phyloP scores from a whole-genome alignment of 2,329 filamentous ascomycete genomes.

The Arthrobotrys iridis region DNA sequence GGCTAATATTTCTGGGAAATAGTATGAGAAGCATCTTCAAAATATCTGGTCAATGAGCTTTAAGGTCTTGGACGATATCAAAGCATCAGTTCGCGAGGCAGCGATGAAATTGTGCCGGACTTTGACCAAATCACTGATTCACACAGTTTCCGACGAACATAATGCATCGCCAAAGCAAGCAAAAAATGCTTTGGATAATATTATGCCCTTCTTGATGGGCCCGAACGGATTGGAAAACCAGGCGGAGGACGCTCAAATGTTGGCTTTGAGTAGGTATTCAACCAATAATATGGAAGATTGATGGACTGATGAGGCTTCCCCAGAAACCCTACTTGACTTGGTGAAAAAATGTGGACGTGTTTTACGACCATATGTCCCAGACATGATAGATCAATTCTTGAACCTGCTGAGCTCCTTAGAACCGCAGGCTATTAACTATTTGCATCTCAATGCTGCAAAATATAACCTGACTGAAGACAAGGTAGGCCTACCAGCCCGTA shows the following conservation, averaged over 20 bases:
- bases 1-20: constrained; percentile 60
- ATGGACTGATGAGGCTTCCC: neutral
- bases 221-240: constrained; percentile 88
- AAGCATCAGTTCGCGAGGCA: constrained; percentile 83
- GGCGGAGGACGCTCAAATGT: constrained; percentile 84
- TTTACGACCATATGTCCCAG: constrained; percentile 81
- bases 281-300: neutral
- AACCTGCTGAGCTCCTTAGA: constrained; percentile 87
- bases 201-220: constrained; percentile 89
- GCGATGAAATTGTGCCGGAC: constrained; percentile 84
- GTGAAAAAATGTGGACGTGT: constrained; percentile 86
- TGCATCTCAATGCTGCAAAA: constrained; percentile 85
- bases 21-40: constrained; percentile 84
- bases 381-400: constrained; percentile 82
- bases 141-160: constrained; percentile 61
- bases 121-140: constrained; percentile 84
- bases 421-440: constrained; percentile 83
- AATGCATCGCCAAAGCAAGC: constrained; percentile 57
- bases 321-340: constrained; percentile 80
- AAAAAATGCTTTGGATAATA: constrained; percentile 75
- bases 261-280: constrained; percentile 67
- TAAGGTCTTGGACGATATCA: constrained; percentile 95
- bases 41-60: constrained; percentile 87
- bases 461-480: constrained; percentile 87
- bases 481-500: neutral